Evolutionary conservation across 2,329 filamentous ascomycete species (phyloP), one percentile per base, ranked within the genome.

Genomic region (Fusarium guadeloupense): DNA sequence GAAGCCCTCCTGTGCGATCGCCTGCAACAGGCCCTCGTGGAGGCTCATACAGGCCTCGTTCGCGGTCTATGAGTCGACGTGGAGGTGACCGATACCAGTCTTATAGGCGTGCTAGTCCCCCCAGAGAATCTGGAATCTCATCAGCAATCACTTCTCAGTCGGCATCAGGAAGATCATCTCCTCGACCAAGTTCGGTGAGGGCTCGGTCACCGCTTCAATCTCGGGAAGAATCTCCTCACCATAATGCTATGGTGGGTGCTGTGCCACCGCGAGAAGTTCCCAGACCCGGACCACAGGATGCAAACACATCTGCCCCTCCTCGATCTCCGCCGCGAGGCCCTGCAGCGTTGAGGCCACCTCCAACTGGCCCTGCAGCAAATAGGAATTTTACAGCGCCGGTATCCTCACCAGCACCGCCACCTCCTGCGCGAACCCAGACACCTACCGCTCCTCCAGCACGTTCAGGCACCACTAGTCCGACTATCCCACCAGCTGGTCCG

Each of bases 321-420:
- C 76, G 76, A 60, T 84, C 83, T 16, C 84, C 84, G 12, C 84
- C 84, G 4, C 80, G 82, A 45, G 84, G 83, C 0, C 84, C 84
- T 23, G 82, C 83, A 12, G 83, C 82, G 13, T 72, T 84, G 16
- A 77, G 83, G 58, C 78, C 76, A 12, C 81, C 82, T 17, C 82
- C 83, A 4, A 83, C 79, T 1, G 82, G 75, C 0, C 74, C 75
- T 35, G 67, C 73, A 6, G 73, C 71, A 26, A 69, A 69, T 19
- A 75, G 80, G 64, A 80, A 74, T 65, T 76, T 76, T 53, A 69
- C 73, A 58, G 72, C 69, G 21, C 75, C 76, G 54, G 73, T 74
- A 50, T 65, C 75, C 48, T 72, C 72, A 60, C 70, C 76, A 57
- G 72, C 72, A 38, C 64, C 59, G 30, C 72, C 69, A 54, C 74